Base-by-base conservation (phyloP, 768 basidiomycete genomes). In the Tylopilus plumbeoviolaceoides region DNA sequence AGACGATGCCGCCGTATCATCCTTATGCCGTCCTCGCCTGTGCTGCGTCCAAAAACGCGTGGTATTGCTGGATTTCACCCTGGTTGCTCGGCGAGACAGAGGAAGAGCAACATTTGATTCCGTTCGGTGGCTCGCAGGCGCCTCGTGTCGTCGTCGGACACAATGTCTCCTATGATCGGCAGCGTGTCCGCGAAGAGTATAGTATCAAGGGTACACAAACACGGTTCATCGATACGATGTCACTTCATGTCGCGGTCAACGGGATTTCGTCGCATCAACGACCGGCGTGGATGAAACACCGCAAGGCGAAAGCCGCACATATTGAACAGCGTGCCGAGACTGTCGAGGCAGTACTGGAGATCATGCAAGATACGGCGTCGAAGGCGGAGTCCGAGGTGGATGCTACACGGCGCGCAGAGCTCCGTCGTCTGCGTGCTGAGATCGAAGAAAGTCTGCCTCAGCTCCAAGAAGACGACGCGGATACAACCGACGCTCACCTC, bases 11-110 rank as follows among this genome's bases (percentile, higher is more conserved):
- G 1, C 81, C 82, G 25, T 82, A 90, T 63, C 81, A 89, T 45
- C 84, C 85, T 2, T 92, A 83, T 64, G 81, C 95, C 12, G 74
- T 98, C 64, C 87, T 98, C 76, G 95, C 97, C 1, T 87, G 85
- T 54, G 95, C 95, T 4, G 89, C 82, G 2, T 85, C 92, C 5
- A 75, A 79, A 21, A 83, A 83, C 45, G 87, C 84, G 1, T 98
- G 97, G 95, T 99, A 98, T 64, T 82, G 82, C 4, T 99, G 97
- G 95, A 82, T 97, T 56, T 94, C 91, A 0, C 97, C 97, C 0
- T 95, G 93, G 93, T 70, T 97, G 10, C 76, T 94, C 5, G 81
- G 80, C 14, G 76, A 80, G 59, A 75, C 84, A 46, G 73, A 81
- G 18, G 73, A 81, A 41, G 65, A 69, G 1, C 69, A 73, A 31